These are phyloP conservation scores for Trypanosoma avium DNA, from an alignment of 208 protist genomes.

Conservation along the genomic window DNA sequence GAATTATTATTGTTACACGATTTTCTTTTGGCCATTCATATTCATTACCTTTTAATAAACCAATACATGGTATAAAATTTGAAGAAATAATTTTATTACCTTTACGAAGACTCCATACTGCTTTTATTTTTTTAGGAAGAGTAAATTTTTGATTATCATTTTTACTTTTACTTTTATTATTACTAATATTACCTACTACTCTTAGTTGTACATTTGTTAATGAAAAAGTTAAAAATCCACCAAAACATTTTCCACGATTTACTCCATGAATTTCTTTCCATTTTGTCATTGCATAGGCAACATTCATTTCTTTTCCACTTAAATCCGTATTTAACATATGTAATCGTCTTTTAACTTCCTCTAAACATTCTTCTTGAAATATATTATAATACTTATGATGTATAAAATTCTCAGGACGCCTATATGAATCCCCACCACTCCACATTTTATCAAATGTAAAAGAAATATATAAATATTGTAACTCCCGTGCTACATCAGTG, in stretches of 20 bases:
- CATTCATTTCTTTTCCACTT: constrained; percentile 3
- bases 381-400: background rate
- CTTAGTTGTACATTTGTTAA: background rate
- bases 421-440: constrained; percentile 13
- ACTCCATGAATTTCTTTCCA: constrained; percentile 21
- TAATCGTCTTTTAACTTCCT: constrained; percentile 15
- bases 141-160: background rate
- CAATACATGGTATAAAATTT: background rate
- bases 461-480: constrained; percentile 14
- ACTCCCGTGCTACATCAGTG: background rate
- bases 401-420: constrained; percentile 14
- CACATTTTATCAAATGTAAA: constrained; percentile 11
- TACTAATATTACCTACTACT: background rate
- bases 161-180: background rate
- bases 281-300: background rate
- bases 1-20: constrained; percentile 2
- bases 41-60: background rate
- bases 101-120: constrained; percentile 10
- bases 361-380: constrained; percentile 11
- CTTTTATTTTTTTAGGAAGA: constrained; percentile 3
- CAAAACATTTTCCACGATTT: constrained; percentile 14
- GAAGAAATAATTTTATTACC: background rate
- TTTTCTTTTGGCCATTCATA: constrained; percentile 3
- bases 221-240: constrained; percentile 4
- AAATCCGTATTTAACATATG: constrained; percentile 11